These are phyloP conservation scores for Inonotus hispidus DNA, from an alignment of 1,284 basidiomycete genomes.

Conservation along the genomic window DNA sequence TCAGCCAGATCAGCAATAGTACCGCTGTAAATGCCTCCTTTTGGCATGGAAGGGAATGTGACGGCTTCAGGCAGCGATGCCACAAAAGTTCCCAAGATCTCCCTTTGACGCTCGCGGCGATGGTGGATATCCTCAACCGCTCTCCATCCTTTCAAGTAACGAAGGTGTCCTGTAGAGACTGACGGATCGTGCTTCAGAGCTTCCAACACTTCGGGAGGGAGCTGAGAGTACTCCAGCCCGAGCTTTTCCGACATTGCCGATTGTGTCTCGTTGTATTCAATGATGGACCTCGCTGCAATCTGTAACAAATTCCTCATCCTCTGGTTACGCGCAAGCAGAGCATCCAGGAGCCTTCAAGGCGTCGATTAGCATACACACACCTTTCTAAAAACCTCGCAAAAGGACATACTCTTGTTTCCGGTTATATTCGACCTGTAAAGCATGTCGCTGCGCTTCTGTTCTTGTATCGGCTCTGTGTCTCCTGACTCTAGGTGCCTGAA, in stretches of 20 bases:
- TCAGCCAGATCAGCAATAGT: constrained; percentile 44
- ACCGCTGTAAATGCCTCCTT: constrained; percentile 44
- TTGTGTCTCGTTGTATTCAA: constrained; percentile 60
- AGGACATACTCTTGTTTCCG: constrained; percentile 50
- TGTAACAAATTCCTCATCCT: constrained; percentile 61
- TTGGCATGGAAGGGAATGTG: constrained; percentile 23
- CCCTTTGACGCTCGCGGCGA: constrained; percentile 53
- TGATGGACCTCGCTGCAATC: constrained; percentile 50
- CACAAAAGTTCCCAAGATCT: constrained; percentile 45
- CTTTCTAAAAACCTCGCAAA: constrained; percentile 2
- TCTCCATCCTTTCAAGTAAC: constrained; percentile 52
- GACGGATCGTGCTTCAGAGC: constrained; percentile 71
- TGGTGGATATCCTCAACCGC: constrained; percentile 68
- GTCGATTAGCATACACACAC: constrained; percentile 9
- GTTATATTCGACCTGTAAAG: constrained; percentile 44
- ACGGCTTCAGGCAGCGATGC: constrained; percentile 11
- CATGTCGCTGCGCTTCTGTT: constrained; percentile 12
- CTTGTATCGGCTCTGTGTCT: constrained; percentile 3
- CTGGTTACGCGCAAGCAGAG: constrained; percentile 53
- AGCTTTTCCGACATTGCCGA: constrained; percentile 42
- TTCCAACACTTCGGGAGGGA: constrained; percentile 62
- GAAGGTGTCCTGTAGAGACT: constrained; percentile 57
- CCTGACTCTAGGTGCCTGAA: constrained; percentile 3
- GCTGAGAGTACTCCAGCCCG: constrained; percentile 38
- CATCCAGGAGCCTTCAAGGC: constrained; percentile 47